Base-by-base conservation (phyloP, 129 eudicot species). In the Tanacetum coccineum region DNA sequence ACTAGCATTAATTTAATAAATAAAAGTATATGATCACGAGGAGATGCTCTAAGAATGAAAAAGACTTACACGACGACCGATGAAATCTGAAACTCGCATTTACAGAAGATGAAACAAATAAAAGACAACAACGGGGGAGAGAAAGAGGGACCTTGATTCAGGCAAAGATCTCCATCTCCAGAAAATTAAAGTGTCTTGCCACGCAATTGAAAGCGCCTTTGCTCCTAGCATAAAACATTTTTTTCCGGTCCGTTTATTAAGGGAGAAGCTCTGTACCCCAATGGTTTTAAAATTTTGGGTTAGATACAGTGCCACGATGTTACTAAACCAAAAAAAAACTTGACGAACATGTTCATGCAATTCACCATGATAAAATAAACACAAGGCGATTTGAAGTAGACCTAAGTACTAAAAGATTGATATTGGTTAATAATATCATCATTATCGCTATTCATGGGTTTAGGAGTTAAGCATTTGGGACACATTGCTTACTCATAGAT, bases 211-310 rank as follows among this genome's bases (percentile, higher is more conserved):
- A 62, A 82, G 87, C 15, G 64, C 74, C 73, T 44, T 70, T 39
- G 83, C 83, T 63, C 78, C 78, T 17, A 82, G 39, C 81, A 74
- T 82, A 62, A 59, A 70, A 61, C 87, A 61, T 68, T 82, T 82
- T 75, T 74, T 74, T 30, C 83, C 81, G 8, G 53, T 79, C 47
- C 36, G 46, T 59, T 74, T 66, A 17, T 78, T 69, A 11, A 78
- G 55, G 44, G 68, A 58, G 71, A 73, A 78, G 71, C 80, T 70
- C 87, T 82, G 81, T 67, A 59, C 36, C 59, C 80, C 80, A 51
- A 22, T 25, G 50, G 12, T 68, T 68, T 60, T 59, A 19, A 14
- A 26, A 58, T 28, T 22, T 15, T 1, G 21, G 63, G 48, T 67
- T 49, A 67, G 62, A 58, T 22, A 42, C 36, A 62, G 17, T 49